A percentile compares a stretch with the other conserved stretches of the same genome.
Conservation (phyloP, 2,329 filamentous ascomycete genomes). For the Furcasterigmium sp. region DNA sequence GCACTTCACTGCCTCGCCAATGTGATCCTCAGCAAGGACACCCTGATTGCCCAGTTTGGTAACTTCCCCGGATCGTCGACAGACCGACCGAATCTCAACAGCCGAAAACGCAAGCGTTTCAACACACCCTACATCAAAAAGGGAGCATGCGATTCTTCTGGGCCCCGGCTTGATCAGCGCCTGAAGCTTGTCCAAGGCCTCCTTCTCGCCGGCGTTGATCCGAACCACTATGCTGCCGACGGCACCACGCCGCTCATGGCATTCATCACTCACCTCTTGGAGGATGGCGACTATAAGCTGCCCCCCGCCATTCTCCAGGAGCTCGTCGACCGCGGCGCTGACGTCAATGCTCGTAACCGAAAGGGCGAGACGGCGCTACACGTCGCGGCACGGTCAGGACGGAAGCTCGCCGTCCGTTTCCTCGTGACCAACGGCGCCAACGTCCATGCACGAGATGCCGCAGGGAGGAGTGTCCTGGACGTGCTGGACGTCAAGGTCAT, state of each 20-base stretch:
- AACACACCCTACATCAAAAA: conserved; percentile 14
- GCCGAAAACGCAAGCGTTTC: conserved; percentile 31
- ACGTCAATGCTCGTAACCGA: conserved; percentile 45
- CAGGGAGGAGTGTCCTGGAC: conserved; percentile 38
- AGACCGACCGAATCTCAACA: too few species aligned
- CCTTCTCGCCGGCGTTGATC: conserved; percentile 33
- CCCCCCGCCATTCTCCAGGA: conserved; percentile 37
- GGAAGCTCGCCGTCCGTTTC: conserved; percentile 44
- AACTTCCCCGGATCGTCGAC: conserved; percentile 11
- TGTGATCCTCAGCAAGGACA: conserved; percentile 37
- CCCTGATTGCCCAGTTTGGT: conserved; percentile 28
- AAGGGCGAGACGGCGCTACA: conserved; percentile 51
- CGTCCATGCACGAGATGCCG: conserved; percentile 38
- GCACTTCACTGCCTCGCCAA: conserved; percentile 54
- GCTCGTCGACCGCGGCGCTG: conserved; percentile 36
- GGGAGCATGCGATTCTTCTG: conserved; percentile 26
- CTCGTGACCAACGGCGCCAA: conserved; percentile 42
- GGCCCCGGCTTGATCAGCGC: conserved; percentile 20
- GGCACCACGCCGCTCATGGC: conserved; percentile 53
- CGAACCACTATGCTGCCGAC: conserved; percentile 45
- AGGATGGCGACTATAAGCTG: conserved; percentile 43
- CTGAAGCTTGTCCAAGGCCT: conserved; percentile 20
- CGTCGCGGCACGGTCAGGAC: conserved; percentile 45
- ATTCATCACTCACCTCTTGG: conserved; percentile 44
- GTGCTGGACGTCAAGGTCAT: conserved; percentile 36